Evolutionary conservation across 257 asterid species (phyloP), one percentile per base, ranked within the genome.

Genomic region (Capsicum baccatum): DNA sequence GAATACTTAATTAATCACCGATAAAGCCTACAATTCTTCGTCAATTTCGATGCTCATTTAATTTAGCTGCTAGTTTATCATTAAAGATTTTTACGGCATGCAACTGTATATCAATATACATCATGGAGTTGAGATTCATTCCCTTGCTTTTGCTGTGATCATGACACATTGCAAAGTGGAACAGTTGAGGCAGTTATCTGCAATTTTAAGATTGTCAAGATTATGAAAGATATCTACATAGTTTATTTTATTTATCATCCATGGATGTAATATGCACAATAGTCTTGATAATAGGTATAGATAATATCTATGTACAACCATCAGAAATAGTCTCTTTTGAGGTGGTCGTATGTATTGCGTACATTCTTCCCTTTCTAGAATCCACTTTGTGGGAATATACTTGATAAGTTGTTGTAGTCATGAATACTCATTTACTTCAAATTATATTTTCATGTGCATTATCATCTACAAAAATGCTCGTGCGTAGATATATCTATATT

Each of bases 121-220:
- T 26, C 33, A 4, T 13, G 80, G n/a, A 21, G 85, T 86, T 87
- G 91, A 85, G 83, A 85, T 66, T 84, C 59, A 35, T 68, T 69
- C 70, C 39, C 83, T 56, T 84, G 76, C 52, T 33, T 82, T 74
- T 66, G 63, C 85, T 13, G 74, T 80, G 87, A 86, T 66, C 89
- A 54, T 16, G 63, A 14, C 48, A 52, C 11, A 15, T 42, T 73
- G 84, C 89, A 82, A 84, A 90, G 83, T 79, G 90, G 88, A 84
- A 21, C 47, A 79, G 85, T 85, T 54, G 87, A n/a, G 56, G 47
- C 85, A 33, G 64, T 87, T 71, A 56, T 79, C 63, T 66, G 37
- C 58, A 59, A 85, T 21, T 89, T 94, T 39, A 88, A 92, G 98
- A 96, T 94, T 80, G 81, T 88, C 48, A 57, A 19, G 26, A 79